Conservation (phyloP, 2,329 filamentous ascomycete genomes). For the Fusarium oligoseptatum region DNA sequence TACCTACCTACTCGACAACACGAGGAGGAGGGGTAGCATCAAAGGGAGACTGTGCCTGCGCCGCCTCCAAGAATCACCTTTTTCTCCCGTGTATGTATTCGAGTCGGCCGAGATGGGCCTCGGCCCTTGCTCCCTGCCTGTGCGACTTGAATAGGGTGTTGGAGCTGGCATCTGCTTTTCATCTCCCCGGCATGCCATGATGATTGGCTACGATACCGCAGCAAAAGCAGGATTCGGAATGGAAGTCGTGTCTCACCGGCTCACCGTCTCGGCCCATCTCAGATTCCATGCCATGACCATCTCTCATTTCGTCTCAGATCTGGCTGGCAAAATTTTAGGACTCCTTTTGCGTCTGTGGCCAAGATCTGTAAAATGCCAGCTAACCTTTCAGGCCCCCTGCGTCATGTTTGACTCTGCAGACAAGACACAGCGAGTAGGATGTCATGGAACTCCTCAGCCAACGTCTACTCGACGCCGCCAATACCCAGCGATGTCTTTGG, state of each 20-base stretch:
- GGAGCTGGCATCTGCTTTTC: conserved; percentile 21
- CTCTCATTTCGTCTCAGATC: conserved; percentile 43
- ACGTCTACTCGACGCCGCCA: neutral
- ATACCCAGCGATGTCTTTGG: conserved; percentile 2
- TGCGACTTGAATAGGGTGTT: conserved; percentile 13
- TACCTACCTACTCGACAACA: conserved; percentile 1
- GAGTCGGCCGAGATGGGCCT: conserved; percentile 34
- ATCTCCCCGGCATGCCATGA: conserved; percentile 16
- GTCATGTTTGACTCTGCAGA: conserved; percentile 12
- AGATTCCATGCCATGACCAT: conserved; percentile 34
- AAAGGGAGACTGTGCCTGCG: conserved; percentile 16
- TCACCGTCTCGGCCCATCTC: conserved; percentile 39
- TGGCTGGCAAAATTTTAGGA: conserved; percentile 22
- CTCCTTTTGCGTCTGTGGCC: conserved; percentile 22
- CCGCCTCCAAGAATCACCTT: conserved; percentile 18
- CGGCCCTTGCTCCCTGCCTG: conserved; percentile 33
- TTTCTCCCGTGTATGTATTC: conserved; percentile 21
- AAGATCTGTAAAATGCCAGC: conserved; percentile 19
- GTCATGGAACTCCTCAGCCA: conserved; percentile 10
- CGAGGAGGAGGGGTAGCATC: conserved; percentile 20
- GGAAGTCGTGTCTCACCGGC: conserved; percentile 28
- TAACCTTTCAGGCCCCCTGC: conserved; percentile 20
- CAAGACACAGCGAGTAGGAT: neutral
- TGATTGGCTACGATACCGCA: conserved; percentile 31
- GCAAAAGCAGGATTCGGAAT: conserved; percentile 22